These are phyloP conservation scores for Coemansia sp. DNA, from an alignment of 192 early-diverging fungal genomes.

Conservation along the genomic window DNA sequence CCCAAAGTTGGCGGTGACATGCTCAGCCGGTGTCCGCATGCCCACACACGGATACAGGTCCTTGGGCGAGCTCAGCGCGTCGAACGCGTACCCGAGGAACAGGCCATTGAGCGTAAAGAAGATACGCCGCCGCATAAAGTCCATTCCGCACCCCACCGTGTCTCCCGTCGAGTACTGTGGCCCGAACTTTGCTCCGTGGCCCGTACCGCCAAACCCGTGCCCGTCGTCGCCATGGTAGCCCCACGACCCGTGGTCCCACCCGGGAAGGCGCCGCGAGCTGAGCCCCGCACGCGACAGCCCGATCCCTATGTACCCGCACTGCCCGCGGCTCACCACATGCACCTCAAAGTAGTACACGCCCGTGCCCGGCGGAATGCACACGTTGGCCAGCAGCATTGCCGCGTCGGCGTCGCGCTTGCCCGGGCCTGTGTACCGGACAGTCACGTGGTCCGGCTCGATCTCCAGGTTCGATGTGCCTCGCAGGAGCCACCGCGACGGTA, in stretches of 20 bases:
- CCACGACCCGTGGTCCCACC: slow-evolving; percentile 86
- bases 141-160: slow-evolving; percentile 87
- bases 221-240: slow-evolving; percentile 99
- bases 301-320: slow-evolving; percentile 87
- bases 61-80: slow-evolving; percentile 23
- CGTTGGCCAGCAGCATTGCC: slow-evolving; percentile 71
- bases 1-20: slow-evolving; percentile 60
- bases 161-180: slow-evolving; percentile 91
- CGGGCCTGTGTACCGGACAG: slow-evolving; percentile 47
- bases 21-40: slow-evolving; percentile 54
- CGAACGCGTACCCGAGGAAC: slow-evolving; percentile 57
- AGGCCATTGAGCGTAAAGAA: slow-evolving; percentile 95
- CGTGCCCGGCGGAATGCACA: slow-evolving; percentile 74
- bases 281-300: slow-evolving; percentile 67
- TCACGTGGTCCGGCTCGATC: slow-evolving; percentile 20
- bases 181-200: slow-evolving; percentile 75
- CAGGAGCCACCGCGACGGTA: slow-evolving; percentile 42
- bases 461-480: slow-evolving; percentile 13
- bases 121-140: slow-evolving; percentile 66
- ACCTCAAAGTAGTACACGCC: slow-evolving; percentile 95
- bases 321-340: slow-evolving; percentile 74
- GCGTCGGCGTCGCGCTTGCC: slow-evolving; percentile 74
- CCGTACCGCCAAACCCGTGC: slow-evolving; percentile 67
- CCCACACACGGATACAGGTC: slow-evolving; percentile 57
- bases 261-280: slow-evolving; percentile 67